Base-by-base conservation (phyloP, 2,329 filamentous ascomycete species). In the Fusarium sp. region DNA sequence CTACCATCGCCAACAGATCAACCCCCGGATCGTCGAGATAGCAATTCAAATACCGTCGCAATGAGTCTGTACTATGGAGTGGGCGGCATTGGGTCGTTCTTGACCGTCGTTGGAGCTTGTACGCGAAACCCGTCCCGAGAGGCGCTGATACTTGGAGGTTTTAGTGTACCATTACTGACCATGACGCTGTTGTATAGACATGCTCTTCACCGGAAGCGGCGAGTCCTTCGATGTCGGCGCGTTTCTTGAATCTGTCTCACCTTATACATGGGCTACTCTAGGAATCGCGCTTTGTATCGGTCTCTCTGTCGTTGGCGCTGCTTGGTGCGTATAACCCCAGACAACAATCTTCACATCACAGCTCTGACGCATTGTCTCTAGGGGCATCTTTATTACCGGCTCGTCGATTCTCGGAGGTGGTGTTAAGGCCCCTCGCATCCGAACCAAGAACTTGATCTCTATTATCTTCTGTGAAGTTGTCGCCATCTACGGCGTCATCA, bases 381-480 rank as follows among this genome's bases (percentile, higher is more conserved):
- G 96, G 96, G 96, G 97, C 78, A 99, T 99, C 82, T 96, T 99
- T 85, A 96, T 98, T 76, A 99, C 96, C 37, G 97, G 97, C 77
- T 97, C 95, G 64, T 97, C 96, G 64, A 99, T 99, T 81, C 89
- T 99, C 74, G 97, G 97, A 79, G 96, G 93, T 77, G 96, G 96
- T 85, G 96, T 99, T 79, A 95, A 93, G 83, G 95, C 96, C 48
- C 97, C 97, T 40, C 92, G 96, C 77, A 99, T 99, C 84, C 93
- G 96, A 81, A 99, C 96, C 71, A 99, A 99, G 91, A 99, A 99
- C 87, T 84, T 99, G 79, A 98, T 99, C 81, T 98, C 95, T 78
- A 99, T 99, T 83, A 98, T 99, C 85, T 99, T 99, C 85, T 99
- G 96, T 86, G 96, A 99, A 85, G 96, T 99, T 79, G 96, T 99